Base-by-base conservation (phyloP, 306 rosid species). In the Oxytropis ochrocephala region DNA sequence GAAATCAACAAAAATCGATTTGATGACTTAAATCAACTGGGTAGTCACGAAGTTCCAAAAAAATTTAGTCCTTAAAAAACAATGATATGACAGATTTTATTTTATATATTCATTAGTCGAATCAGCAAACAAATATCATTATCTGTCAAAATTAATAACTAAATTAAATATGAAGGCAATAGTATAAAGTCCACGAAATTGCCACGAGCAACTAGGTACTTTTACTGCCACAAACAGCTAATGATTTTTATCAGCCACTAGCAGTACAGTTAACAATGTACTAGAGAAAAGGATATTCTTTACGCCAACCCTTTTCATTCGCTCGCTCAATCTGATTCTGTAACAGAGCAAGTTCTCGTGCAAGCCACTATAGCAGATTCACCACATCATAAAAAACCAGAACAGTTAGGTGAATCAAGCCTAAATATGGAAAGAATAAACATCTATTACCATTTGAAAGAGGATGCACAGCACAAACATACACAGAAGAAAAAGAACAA, bases 231-330 rank as follows among this genome's bases (percentile, higher is more conserved):
- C 13, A 46, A 52, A 7, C 18, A 72, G 75, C 41, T 43, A n/a
- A 7, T 39, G 47, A 10, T 30, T 67, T 35, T 17, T 44, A 55
- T 64, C 36, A 55, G 48, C 48, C 6, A 54, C 41, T 41, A 42
- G 59, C 24, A 58, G 36, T 50, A 60, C 66, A 55, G 32, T 42
- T 56, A 38, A 62, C 24, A 57, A 54, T 49, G 3, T 35, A 61
- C 19, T 47, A 39, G 29, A 68, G 75, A 24, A 75, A 82, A 92
- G 98, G 98, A 92, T 92, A 92, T 92, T 92, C 98, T 84, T 75
- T 82, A 24, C 95, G 96, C 96, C 92, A 83, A 7, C 98, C 98
- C 85, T 88, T 92, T 61, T 92, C 98, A 71, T 90, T 92, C 24
- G 91, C 88, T 68, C 87, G 87, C 60, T 89, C 95, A 57, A 88